Percentiles rank a stretch among this genome's conserved stretches.
Evolutionary conservation across 495 filamentous ascomycete genomes (phyloP).

Genomic region (Aspergillus indologenus): DNA sequence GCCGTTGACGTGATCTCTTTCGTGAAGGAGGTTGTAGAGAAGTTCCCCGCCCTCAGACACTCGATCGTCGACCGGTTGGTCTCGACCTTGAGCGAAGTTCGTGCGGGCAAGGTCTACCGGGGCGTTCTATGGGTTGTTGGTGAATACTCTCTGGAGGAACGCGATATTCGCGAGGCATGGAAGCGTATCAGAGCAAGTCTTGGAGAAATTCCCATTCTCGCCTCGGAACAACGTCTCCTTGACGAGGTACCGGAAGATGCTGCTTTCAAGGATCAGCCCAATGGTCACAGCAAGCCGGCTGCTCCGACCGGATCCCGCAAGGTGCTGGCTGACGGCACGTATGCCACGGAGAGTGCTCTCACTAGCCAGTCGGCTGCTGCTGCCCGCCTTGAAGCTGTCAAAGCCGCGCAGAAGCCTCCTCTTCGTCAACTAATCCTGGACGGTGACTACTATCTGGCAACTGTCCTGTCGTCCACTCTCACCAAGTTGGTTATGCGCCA

Average conservation of each 20-base stretch:
- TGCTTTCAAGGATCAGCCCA: constrained; percentile 68
- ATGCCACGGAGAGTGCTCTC: constrained; percentile 93
- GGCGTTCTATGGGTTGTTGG: constrained; percentile 97
- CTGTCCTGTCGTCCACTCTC: constrained; percentile 89
- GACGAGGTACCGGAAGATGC: constrained; percentile 73
- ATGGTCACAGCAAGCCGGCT: constrained; percentile 72
- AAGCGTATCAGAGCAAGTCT: constrained; percentile 91
- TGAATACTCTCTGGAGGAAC: constrained; percentile 91
- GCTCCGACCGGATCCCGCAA: constrained; percentile 81
- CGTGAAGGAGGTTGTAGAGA: constrained; percentile 98
- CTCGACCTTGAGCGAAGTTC: constrained; percentile 85
- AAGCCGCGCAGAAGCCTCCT: constrained; percentile 94
- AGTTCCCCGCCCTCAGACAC: constrained; percentile 84
- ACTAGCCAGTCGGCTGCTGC: constrained; percentile 87
- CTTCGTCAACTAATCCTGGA: constrained; percentile 93
- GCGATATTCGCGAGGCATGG: constrained; percentile 95
- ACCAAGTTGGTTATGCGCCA: constrained; percentile 99
- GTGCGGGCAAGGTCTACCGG: constrained; percentile 95
- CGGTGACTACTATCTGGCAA: constrained; percentile 95
- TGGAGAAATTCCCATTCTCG: constrained; percentile 95
- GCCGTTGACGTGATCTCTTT: constrained; percentile 98
- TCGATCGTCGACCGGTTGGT: constrained; percentile 88
- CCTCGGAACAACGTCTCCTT: constrained; percentile 88
- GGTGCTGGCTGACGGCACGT: constrained; percentile 94
- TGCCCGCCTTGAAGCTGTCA: constrained; percentile 92